These are phyloP conservation scores for Russula abietina DNA, from an alignment of 768 basidiomycete species.

Conservation along the genomic window DNA sequence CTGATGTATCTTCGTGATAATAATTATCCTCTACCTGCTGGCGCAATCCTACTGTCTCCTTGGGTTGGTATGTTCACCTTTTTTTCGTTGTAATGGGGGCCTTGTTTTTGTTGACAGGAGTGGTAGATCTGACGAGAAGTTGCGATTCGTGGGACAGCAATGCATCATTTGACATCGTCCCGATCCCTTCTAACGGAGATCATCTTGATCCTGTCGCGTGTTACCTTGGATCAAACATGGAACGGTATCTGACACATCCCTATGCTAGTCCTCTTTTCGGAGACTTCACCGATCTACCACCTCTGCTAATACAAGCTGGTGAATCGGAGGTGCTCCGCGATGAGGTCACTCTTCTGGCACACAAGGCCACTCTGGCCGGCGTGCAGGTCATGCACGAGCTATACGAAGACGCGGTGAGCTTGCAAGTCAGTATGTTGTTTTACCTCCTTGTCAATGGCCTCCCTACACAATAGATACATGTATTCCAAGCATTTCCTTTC, in stretches of 20 bases:
- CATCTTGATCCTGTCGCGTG: conserved; percentile 93
- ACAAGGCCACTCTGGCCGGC: conserved; percentile 85
- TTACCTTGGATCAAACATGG: conserved; percentile 78
- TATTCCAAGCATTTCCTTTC: conserved; percentile 87
- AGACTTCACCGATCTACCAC: conserved; percentile 78
- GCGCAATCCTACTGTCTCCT: conserved; percentile 84
- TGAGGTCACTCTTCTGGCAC: conserved; percentile 84
- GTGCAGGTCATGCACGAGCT: conserved; percentile 83
- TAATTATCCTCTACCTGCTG: conserved; percentile 74
- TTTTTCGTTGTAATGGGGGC: background rate
- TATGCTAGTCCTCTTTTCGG: conserved; percentile 96
- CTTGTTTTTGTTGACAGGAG: conserved; percentile 7
- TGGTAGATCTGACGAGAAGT: conserved; percentile 85
- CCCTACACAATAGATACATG: conserved; percentile 57
- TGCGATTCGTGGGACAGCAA: conserved; percentile 98
- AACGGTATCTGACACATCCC: conserved; percentile 87
- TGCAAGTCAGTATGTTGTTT: background rate
- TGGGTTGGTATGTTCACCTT: conserved; percentile 75
- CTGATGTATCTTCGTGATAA: conserved; percentile 96
- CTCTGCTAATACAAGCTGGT: conserved; percentile 85
- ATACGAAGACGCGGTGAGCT: conserved; percentile 82
- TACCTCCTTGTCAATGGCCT: background rate
- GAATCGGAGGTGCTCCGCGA: conserved; percentile 95
- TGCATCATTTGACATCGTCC: conserved; percentile 76
- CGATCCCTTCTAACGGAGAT: conserved; percentile 62